These are phyloP conservation scores for Cerrena zonata DNA, from an alignment of 1,284 basidiomycete species.

Conservation along the genomic window DNA sequence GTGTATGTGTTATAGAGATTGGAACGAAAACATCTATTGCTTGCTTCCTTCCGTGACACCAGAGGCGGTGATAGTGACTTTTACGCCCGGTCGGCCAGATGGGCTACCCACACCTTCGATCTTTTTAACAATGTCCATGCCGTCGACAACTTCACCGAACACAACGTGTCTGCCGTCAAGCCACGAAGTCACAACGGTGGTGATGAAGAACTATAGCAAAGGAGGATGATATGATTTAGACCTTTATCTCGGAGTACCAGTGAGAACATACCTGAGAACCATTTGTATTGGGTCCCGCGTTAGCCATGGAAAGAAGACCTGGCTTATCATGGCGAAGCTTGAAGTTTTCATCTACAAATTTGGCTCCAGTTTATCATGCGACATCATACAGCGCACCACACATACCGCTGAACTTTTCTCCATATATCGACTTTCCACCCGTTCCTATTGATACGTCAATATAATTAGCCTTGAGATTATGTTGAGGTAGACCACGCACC, in stretches of 20 bases:
- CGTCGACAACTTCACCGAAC: slow-evolving; percentile 78
- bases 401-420: slow-evolving; percentile 66
- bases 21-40: not conserved
- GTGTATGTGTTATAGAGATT: not conserved
- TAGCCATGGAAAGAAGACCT: slow-evolving; percentile 89
- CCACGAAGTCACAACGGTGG: slow-evolving; percentile 75
- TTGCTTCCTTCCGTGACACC: slow-evolving; percentile 32
- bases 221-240: not conserved
- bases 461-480: not conserved
- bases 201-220: slow-evolving; percentile 72
- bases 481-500: slow-evolving; percentile 39
- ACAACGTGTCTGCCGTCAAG: slow-evolving; percentile 78
- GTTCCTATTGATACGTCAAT: slow-evolving; percentile 28
- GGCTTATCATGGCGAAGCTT: slow-evolving; percentile 69
- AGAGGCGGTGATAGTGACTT: slow-evolving; percentile 60
- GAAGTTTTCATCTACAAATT: slow-evolving; percentile 79
- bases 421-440: slow-evolving; percentile 89
- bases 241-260: not conserved
- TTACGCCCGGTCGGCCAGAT: slow-evolving; percentile 46
- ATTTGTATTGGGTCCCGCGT: slow-evolving; percentile 68
- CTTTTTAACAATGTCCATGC: slow-evolving; percentile 70
- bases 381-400: not conserved
- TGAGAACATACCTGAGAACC: slow-evolving; percentile 52
- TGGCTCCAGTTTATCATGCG: not conserved
- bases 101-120: slow-evolving; percentile 65